Percentiles rank a stretch among this genome's conserved stretches.
phyloP scores from a whole-genome alignment of 2,329 filamentous ascomycete species.

The Dothistroma pini region DNA sequence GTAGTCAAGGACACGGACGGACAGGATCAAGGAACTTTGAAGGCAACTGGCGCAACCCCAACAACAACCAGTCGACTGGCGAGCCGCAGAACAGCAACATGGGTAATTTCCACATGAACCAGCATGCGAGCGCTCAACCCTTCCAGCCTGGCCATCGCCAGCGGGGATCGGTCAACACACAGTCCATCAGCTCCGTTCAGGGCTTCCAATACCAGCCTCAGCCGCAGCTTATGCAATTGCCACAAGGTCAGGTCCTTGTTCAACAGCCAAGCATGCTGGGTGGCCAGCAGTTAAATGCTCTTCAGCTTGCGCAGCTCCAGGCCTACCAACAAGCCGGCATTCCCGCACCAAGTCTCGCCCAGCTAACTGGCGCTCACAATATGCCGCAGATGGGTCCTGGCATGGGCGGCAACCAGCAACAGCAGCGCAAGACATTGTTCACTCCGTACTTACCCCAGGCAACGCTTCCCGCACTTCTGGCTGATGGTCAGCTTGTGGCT shows the following conservation, averaged over 20 bases:
- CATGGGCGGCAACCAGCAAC: constrained; percentile 66
- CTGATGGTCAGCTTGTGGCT: constrained; percentile 89
- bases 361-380: constrained; percentile 44
- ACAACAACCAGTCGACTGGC: constrained; percentile 43
- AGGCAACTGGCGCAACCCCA: constrained; percentile 92
- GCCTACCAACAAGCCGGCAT: constrained; percentile 86
- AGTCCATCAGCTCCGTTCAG: constrained; percentile 76
- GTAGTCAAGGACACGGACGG: constrained; percentile 74
- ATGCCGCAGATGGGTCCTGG: constrained; percentile 44
- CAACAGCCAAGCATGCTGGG: constrained; percentile 75
- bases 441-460: constrained; percentile 96
- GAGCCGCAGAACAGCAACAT: constrained; percentile 48
- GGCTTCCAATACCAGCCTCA: constrained; percentile 84
- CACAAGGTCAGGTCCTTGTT: constrained; percentile 77
- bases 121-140: constrained; percentile 63
- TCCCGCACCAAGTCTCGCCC: constrained; percentile 43
- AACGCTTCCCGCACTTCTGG: constrained; percentile 82
- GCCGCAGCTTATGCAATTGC: constrained; percentile 81
- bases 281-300: constrained; percentile 79
- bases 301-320: constrained; percentile 87
- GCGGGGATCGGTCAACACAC: constrained; percentile 76
- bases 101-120: constrained; percentile 65
- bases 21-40: constrained; percentile 92
- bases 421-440: constrained; percentile 97
- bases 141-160: constrained; percentile 92